Evolutionary conservation across 1,284 basidiomycete genomes (phyloP).

Genomic region (Cutaneotrichosporon cutaneum): DNA sequence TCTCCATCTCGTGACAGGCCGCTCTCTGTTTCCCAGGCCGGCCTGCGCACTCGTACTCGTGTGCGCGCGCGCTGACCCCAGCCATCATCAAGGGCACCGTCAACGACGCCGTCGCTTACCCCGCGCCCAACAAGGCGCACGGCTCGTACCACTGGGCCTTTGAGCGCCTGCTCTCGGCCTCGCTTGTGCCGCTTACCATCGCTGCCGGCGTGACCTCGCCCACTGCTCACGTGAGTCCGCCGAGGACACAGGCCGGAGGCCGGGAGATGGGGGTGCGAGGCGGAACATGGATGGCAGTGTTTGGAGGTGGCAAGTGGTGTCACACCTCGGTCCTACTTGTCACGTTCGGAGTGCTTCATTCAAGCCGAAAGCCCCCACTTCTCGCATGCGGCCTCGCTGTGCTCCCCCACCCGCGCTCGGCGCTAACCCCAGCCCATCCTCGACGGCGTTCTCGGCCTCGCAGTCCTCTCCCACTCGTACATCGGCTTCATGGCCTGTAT

Average conservation of each 20-base stretch:
- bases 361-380: too few relatives aligned
- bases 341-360: too few relatives aligned
- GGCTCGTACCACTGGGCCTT: constrained; percentile 99
- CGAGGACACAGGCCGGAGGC: not conserved
- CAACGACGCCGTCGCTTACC: constrained; percentile 91
- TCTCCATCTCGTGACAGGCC: not conserved
- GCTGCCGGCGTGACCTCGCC: constrained; percentile 72
- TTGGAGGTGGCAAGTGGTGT: not conserved
- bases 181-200: constrained; percentile 82
- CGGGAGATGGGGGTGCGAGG: not conserved
- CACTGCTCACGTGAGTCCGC: constrained; percentile 59
- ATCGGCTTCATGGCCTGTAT: constrained; percentile 73
- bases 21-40: not conserved
- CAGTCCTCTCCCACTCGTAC: constrained; percentile 89
- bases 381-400: too few relatives aligned
- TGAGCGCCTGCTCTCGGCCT: constrained; percentile 83
- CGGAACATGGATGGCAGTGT: too few relatives aligned
- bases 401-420: not conserved
- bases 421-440: constrained; percentile 62
- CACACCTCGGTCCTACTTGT: too few relatives aligned
- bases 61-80: constrained; percentile 44
- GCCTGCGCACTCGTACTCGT: not conserved
- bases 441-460: constrained; percentile 82
- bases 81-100: constrained; percentile 90
- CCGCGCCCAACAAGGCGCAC: constrained; percentile 72